Evolutionary conservation across 805 yeast species (phyloP).

Genomic region (Zygotorulaspora florentina): DNA sequence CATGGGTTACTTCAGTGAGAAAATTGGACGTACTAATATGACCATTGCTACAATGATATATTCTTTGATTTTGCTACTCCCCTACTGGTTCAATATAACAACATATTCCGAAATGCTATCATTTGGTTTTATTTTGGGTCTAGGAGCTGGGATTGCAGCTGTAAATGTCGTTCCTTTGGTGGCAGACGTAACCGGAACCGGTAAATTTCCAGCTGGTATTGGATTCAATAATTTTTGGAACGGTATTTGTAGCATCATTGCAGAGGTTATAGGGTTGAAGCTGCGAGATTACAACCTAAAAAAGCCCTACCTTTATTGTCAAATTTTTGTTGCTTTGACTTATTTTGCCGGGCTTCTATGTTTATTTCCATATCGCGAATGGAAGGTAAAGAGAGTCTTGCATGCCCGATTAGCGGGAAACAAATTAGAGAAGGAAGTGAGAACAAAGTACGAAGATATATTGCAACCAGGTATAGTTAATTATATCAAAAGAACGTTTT

Average conservation of each 20-base stretch:
- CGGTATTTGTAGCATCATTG: constrained; percentile 35
- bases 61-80: constrained; percentile 38
- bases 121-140: constrained; percentile 38
- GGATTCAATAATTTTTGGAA: constrained; percentile 22
- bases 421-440: too few relatives aligned
- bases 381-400: too few relatives aligned
- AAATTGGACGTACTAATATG: constrained; percentile 43
- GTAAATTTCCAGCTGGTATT: constrained; percentile 32
- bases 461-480: too few relatives aligned
- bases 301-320: constrained; percentile 47
- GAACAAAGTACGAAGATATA: too few relatives aligned
- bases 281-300: constrained; percentile 28
- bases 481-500: too few relatives aligned
- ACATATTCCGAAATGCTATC: constrained; percentile 24
- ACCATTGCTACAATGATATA: constrained; percentile 37
- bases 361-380: constrained; percentile 9
- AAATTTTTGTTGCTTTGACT: constrained; percentile 46
- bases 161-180: constrained; percentile 30
- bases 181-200: constrained; percentile 36
- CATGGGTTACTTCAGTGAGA: constrained; percentile 44
- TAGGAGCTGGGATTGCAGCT: constrained; percentile 36
- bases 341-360: constrained; percentile 33
- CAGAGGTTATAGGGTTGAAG: constrained; percentile 47
- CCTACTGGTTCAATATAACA: constrained; percentile 44
- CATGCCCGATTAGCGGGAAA: too few relatives aligned